Conservation (phyloP, 352 stramenopile species). For the Phytopythium litorale region DNA sequence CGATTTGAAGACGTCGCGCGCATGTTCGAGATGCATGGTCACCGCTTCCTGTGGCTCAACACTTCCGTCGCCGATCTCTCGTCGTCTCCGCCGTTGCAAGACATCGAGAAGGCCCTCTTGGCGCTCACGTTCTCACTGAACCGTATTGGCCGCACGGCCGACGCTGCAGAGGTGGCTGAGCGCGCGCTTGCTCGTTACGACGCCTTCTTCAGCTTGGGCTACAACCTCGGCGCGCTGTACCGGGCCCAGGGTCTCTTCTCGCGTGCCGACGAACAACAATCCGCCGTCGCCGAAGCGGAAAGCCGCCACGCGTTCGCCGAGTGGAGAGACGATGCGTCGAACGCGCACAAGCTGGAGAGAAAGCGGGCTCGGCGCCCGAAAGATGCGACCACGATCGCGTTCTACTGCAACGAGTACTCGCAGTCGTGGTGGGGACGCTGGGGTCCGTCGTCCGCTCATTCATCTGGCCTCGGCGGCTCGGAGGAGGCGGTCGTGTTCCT, state of each 20-base stretch:
- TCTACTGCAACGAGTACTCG: slow-evolving; percentile 92
- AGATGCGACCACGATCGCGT: slow-evolving; percentile 33
- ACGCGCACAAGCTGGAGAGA: slow-evolving; percentile 16
- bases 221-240: slow-evolving; percentile 55
- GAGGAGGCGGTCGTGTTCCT: slow-evolving; percentile 92
- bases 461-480: slow-evolving; percentile 76
- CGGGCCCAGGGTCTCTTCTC: slow-evolving; percentile 22
- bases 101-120: slow-evolving; percentile 31
- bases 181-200: slow-evolving; percentile 15
- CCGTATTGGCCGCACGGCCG: slow-evolving; percentile 9
- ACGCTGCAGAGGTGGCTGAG: slow-evolving; percentile 39
- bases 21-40: slow-evolving; percentile 21
- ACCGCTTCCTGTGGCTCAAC: slow-evolving; percentile 1
- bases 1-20: slow-evolving; percentile 14
- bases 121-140: slow-evolving; percentile 39
- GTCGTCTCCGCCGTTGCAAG: background rate
- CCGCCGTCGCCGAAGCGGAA: slow-evolving; percentile 32
- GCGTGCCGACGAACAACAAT: slow-evolving; percentile 23
- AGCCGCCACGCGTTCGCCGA: slow-evolving; percentile 22
- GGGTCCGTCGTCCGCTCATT: slow-evolving; percentile 69
- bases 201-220: slow-evolving; percentile 31
- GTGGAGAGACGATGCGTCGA: slow-evolving; percentile 26
- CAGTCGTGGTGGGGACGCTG: slow-evolving; percentile 89
- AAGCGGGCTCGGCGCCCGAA: slow-evolving; percentile 4
- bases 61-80: background rate